A percentile compares a stretch with the other conserved stretches of the same genome.
Conservation (phyloP, 768 basidiomycete species). For the Lactarius quietus region DNA sequence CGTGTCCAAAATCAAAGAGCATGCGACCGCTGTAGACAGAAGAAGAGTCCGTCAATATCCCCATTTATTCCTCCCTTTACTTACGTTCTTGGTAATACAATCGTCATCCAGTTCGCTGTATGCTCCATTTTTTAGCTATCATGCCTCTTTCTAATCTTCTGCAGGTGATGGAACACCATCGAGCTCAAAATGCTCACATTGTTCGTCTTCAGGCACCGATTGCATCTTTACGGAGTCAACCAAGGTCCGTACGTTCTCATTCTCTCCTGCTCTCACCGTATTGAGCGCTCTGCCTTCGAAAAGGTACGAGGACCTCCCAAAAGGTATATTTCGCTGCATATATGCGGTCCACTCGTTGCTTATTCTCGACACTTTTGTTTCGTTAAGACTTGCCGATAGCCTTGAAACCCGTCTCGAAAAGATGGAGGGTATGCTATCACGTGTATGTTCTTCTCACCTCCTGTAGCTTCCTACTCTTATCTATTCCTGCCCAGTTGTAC, state of each 20-base stretch:
- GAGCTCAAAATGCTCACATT: slow-evolving; percentile 20
- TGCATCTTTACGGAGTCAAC: slow-evolving; percentile 24
- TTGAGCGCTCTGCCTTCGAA: background rate
- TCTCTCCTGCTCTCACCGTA: background rate
- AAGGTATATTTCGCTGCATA: slow-evolving; percentile 3
- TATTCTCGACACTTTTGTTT: background rate
- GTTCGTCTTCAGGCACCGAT: slow-evolving; percentile 1
- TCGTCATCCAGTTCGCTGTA: slow-evolving; percentile 22
- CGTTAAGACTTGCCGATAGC: slow-evolving; percentile 22
- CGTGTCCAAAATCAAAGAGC: slow-evolving; percentile 24
- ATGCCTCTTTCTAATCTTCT: background rate
- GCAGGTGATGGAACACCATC: slow-evolving; percentile 18
- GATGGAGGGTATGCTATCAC: slow-evolving; percentile 25
- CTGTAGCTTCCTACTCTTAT: background rate
- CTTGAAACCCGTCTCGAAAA: slow-evolving; percentile 26
- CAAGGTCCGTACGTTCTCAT: slow-evolving; percentile 15
- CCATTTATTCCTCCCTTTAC: background rate
- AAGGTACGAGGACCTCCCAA: slow-evolving; percentile 26
- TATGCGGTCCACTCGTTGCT: background rate
- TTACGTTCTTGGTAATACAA: background rate
- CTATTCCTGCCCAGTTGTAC: slow-evolving; percentile 8
- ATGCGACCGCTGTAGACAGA: slow-evolving; percentile 26
- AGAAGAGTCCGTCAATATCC: slow-evolving; percentile 22
- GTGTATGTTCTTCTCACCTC: slow-evolving; percentile 8
- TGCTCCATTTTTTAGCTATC: background rate